Conservation (phyloP, 108 stramenopile species). For the Cyclotella atomus region DNA sequence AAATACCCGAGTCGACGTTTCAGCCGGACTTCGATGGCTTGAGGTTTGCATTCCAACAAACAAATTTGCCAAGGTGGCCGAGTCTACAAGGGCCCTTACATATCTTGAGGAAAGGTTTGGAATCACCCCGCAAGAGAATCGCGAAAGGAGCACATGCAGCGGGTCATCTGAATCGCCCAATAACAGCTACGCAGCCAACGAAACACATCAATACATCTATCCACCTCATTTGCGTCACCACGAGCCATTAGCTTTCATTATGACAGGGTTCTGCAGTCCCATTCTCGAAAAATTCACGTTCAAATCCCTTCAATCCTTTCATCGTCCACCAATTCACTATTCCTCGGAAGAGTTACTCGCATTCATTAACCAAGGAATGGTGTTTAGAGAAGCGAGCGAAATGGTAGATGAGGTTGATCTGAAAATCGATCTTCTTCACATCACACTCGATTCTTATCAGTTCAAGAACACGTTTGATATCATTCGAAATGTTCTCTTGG, state of each 20-base stretch:
- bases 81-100: no score
- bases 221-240: conserved; percentile 40
- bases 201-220: conserved; percentile 18
- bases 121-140: neutral
- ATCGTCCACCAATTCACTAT: conserved; percentile 52
- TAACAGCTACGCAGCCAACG: neutral
- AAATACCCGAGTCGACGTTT: conserved; percentile 31
- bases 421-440: neutral
- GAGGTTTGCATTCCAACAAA: conserved; percentile 34
- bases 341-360: conserved; percentile 38
- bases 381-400: conserved; percentile 23
- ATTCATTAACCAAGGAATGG: conserved; percentile 45
- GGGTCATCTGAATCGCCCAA: neutral
- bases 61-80: neutral
- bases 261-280: conserved; percentile 31
- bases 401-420: conserved; percentile 48
- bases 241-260: conserved; percentile 48
- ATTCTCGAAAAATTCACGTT: conserved; percentile 57
- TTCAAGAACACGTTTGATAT: conserved; percentile 58
- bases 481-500: conserved; percentile 49
- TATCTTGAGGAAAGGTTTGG: conserved; percentile 31
- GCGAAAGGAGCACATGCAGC: neutral
- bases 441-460: conserved; percentile 23
- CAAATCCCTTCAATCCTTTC: conserved; percentile 49
- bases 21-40: conserved; percentile 59